phyloP scores from a whole-genome alignment of 129 eudicot genomes.

The Helianthus tuberosus region DNA sequence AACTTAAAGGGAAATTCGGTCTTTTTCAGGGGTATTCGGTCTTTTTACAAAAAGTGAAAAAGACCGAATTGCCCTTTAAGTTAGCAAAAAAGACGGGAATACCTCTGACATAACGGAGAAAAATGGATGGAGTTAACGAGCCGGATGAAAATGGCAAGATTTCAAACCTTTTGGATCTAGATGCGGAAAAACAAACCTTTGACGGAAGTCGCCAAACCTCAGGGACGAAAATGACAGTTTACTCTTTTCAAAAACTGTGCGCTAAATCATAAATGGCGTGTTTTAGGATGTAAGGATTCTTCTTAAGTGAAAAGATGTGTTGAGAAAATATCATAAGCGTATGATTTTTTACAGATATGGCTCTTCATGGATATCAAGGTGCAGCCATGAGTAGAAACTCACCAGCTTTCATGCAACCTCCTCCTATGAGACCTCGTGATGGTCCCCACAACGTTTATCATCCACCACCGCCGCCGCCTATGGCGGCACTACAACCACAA shows the following conservation, averaged over 20 bases:
- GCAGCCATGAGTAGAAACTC: constrained; percentile 48
- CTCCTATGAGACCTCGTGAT: constrained; percentile 44
- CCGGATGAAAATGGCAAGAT: too few species aligned
- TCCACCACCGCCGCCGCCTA: constrained; percentile 34
- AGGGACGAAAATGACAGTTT: too few species aligned
- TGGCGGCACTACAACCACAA: constrained; percentile 58
- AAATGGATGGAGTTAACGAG: too few species aligned
- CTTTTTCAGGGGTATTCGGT: too few species aligned
- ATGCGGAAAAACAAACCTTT: too few species aligned
- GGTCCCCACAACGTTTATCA: constrained; percentile 59
- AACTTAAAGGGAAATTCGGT: too few species aligned
- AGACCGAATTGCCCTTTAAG: too few species aligned
- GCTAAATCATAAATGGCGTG: neutral
- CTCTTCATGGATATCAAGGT: constrained; percentile 58
- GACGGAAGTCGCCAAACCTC: too few species aligned
- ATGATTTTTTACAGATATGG: neutral
- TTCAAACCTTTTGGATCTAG: too few species aligned
- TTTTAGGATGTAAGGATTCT: neutral
- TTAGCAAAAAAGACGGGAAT: too few species aligned
- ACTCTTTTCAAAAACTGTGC: neutral
- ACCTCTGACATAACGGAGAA: too few species aligned
- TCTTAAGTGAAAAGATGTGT: neutral
- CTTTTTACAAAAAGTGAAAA: too few species aligned
- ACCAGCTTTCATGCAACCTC: constrained; percentile 47
- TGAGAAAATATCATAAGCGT: neutral